Conservation (phyloP, 768 basidiomycete genomes). For the Mycena kentingensis region DNA sequence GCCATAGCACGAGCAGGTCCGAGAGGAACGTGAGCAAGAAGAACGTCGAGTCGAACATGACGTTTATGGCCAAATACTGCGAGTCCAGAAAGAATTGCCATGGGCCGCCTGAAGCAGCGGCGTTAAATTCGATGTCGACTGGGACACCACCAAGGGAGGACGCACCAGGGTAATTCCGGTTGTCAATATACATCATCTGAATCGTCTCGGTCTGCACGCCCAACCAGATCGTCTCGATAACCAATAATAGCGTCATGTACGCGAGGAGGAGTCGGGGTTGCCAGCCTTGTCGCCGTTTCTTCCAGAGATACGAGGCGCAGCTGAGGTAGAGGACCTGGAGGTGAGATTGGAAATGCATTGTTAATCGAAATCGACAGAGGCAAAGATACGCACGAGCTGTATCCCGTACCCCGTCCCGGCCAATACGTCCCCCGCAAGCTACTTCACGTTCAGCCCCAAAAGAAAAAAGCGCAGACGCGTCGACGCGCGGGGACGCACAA, state of each 20-base stretch:
- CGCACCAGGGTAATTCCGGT: neutral
- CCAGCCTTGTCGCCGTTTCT: slow-evolving; percentile 28
- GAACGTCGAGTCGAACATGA: slow-evolving; percentile 43
- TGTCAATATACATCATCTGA: slow-evolving; percentile 29
- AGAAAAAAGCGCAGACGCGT: too few relatives aligned
- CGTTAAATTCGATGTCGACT: neutral
- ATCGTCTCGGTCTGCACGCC: slow-evolving; percentile 43
- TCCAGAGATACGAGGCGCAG: slow-evolving; percentile 43
- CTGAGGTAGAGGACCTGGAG: slow-evolving; percentile 35
- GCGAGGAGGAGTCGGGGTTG: slow-evolving; percentile 36
- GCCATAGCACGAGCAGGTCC: slow-evolving; percentile 47
- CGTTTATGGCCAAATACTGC: slow-evolving; percentile 42
- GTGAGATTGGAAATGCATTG: too few relatives aligned
- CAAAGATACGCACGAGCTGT: too few relatives aligned
- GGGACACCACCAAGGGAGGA: neutral
- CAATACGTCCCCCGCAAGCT: slow-evolving; percentile 45
- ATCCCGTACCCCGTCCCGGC: slow-evolving; percentile 45
- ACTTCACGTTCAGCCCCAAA: too few relatives aligned
- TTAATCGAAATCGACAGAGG: too few relatives aligned
- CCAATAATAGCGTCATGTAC: slow-evolving; percentile 42
- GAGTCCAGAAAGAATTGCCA: slow-evolving; percentile 47
- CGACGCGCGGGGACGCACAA: too few relatives aligned
- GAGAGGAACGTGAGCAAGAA: slow-evolving; percentile 46
- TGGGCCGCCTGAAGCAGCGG: slow-evolving; percentile 31
- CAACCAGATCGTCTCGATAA: slow-evolving; percentile 40